phyloP scores from a whole-genome alignment of 495 filamentous ascomycete species.

The Terfezia boudieri region DNA sequence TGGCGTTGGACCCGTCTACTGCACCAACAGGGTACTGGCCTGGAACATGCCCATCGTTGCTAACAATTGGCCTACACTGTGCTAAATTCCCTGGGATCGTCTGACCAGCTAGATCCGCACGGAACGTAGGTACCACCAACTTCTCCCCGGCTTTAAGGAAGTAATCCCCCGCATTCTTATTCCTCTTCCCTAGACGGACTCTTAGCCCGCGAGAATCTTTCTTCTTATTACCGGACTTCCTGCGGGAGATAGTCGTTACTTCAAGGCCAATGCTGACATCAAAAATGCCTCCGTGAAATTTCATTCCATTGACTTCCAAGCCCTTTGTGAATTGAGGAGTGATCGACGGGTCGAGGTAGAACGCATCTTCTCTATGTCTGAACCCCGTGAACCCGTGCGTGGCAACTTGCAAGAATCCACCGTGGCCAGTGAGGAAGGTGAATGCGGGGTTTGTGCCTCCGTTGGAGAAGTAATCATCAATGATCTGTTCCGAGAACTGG shows the following conservation, averaged over 20 bases:
- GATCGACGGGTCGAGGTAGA: slow-evolving; percentile 32
- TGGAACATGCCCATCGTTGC: slow-evolving; percentile 27
- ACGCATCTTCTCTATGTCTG: slow-evolving; percentile 24
- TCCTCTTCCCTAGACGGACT: slow-evolving; percentile 12
- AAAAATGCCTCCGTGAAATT: slow-evolving; percentile 16
- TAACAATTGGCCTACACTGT: slow-evolving; percentile 39
- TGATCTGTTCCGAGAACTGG: slow-evolving; percentile 46
- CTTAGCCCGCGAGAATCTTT: background rate
- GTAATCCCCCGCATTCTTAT: slow-evolving; percentile 20
- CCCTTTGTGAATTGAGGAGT: slow-evolving; percentile 31
- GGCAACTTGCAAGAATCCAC: slow-evolving; percentile 31
- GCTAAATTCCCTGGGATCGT: slow-evolving; percentile 31
- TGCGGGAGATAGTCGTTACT: slow-evolving; percentile 16
- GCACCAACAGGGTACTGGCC: slow-evolving; percentile 54
- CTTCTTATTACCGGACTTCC: slow-evolving; percentile 1
- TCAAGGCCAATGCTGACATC: slow-evolving; percentile 8
- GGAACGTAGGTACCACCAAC: slow-evolving; percentile 37
- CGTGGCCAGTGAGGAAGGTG: slow-evolving; percentile 37
- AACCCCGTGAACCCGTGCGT: slow-evolving; percentile 34
- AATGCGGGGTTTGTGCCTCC: slow-evolving; percentile 37
- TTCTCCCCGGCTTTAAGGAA: slow-evolving; percentile 28
- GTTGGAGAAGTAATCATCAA: slow-evolving; percentile 40
- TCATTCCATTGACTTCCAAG: slow-evolving; percentile 15
- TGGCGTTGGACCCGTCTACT: slow-evolving; percentile 46
- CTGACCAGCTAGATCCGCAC: slow-evolving; percentile 13